These are phyloP conservation scores for Magnaporthiopsis poae DNA, from an alignment of 2,329 filamentous ascomycete genomes.

Conservation along the genomic window DNA sequence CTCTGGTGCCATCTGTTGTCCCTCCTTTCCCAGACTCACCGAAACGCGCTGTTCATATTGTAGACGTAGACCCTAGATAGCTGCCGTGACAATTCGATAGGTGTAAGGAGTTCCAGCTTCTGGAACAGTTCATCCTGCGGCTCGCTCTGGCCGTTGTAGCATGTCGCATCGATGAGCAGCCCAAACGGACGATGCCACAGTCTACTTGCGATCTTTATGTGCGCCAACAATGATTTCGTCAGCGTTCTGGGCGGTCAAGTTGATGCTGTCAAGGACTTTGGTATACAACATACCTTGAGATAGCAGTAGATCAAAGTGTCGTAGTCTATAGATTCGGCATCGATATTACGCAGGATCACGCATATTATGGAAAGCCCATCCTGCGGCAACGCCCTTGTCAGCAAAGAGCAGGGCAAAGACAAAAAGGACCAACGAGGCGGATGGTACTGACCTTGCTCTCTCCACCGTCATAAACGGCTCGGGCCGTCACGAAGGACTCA, in stretches of 20 bases:
- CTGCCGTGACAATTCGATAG: constrained; percentile 49
- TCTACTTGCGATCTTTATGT: constrained; percentile 51
- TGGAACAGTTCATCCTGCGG: constrained; percentile 56
- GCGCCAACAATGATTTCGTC: not conserved
- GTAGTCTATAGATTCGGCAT: constrained; percentile 54
- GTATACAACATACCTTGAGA: constrained; percentile 28
- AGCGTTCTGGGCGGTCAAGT: not conserved
- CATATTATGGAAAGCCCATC: constrained; percentile 61
- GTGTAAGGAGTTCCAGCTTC: constrained; percentile 52
- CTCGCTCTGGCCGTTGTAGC: constrained; percentile 58
- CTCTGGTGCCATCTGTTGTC: not conserved
- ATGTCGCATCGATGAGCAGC: constrained; percentile 59
- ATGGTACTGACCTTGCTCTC: constrained; percentile 49
- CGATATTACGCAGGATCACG: constrained; percentile 58
- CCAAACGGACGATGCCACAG: constrained; percentile 62
- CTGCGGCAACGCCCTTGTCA: constrained; percentile 21
- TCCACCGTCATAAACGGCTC: constrained; percentile 60
- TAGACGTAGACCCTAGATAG: constrained; percentile 57
- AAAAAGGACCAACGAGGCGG: not conserved
- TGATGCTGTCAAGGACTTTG: constrained; percentile 31
- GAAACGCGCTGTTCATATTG: constrained; percentile 64
- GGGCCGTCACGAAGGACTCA: constrained; percentile 53
- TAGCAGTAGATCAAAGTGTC: constrained; percentile 59
- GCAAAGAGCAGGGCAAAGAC: not conserved
- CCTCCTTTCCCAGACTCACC: constrained; percentile 27